Conservation (phyloP, 2,329 filamentous ascomycete species). For the Exophiala phaeomuriformis region DNA sequence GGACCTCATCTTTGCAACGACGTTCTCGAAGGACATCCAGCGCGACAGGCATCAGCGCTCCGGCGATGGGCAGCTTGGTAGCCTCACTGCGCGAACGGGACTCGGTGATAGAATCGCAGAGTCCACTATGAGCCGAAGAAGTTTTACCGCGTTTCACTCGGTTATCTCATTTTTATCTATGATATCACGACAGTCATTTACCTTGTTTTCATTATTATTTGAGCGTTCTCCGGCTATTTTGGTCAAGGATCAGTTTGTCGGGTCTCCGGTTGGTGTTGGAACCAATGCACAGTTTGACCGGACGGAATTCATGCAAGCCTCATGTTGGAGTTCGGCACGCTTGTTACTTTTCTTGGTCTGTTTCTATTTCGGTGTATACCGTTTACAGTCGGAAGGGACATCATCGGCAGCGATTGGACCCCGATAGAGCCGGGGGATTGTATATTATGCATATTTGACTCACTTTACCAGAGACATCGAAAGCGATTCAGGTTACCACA, state of each 20-base stretch:
- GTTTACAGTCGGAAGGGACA: neutral
- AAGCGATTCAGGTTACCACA: neutral
- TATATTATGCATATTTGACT: neutral
- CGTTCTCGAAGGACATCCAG: conserved; percentile 24
- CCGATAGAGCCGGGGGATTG: neutral
- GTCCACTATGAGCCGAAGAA: conserved; percentile 15
- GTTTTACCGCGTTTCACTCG: neutral
- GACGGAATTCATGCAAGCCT: neutral
- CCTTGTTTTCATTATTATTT: neutral
- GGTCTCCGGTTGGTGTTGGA: neutral
- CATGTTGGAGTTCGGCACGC: neutral
- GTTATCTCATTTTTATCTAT: conserved; percentile 21
- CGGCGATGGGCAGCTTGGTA: conserved; percentile 29
- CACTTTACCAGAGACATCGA: neutral
- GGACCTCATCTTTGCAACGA: conserved; percentile 24
- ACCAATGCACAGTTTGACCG: neutral
- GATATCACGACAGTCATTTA: conserved; percentile 11
- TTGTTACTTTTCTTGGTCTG: neutral
- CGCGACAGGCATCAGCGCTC: conserved; percentile 6
- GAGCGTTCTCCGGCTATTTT: neutral
- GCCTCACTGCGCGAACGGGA: conserved; percentile 24
- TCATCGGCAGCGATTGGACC: neutral
- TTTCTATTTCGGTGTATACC: neutral
- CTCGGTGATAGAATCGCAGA: conserved; percentile 18
- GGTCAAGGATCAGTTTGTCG: no score